Evolutionary conservation across 2,329 filamentous ascomycete species (phyloP), one percentile per base, ranked within the genome.

Genomic region (Colletotrichum coccodes): DNA sequence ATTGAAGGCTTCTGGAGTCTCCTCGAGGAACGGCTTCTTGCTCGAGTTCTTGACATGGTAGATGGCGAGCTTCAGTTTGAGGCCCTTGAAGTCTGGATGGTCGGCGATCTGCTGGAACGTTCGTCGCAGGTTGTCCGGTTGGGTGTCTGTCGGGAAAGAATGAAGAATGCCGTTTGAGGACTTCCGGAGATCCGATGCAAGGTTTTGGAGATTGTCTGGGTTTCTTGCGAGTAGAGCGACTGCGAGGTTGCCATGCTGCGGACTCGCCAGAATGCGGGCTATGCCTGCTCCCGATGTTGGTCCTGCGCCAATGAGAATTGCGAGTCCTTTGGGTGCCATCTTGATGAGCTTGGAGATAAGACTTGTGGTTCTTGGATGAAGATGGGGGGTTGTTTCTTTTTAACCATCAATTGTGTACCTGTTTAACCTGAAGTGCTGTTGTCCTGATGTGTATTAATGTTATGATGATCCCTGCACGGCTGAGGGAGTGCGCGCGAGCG

Each of bases 31-130:
- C 0, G 87, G 85, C 71, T 86, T 88, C 75, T 84, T 87, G 71
- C 79, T 81, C 1, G 80, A 80, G 70, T 88, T 84, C 74, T 89
- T 90, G 73, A 90, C 82, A 71, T 84, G 87, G 75, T 85, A 89
- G 30, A 90, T 80, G 1, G 86, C 84, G 12, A 88, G 72, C 56
- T 81, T 79, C 4, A 89, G 79, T 65, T 87, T 87, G 26, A 89
- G 76, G 9, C 78, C 78, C 26, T 77, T 72, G 76, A 88, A 86
- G 30, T 82, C 84, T 7, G 76, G 50, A 71, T 88, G 84, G 0
- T 71, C 71, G n/a, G 81, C 78, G 70, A 90, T 87, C 18, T 82
- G 80, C 9, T 76, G 73, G 72, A 89, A 89, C 0, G 83, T 76
- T n/a, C 81, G 76, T 21, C 81, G 78, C 2, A 89, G 80, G 9